Base-by-base conservation (phyloP, 2,329 filamentous ascomycete genomes). In the Rhynchosporium graminicola region DNA sequence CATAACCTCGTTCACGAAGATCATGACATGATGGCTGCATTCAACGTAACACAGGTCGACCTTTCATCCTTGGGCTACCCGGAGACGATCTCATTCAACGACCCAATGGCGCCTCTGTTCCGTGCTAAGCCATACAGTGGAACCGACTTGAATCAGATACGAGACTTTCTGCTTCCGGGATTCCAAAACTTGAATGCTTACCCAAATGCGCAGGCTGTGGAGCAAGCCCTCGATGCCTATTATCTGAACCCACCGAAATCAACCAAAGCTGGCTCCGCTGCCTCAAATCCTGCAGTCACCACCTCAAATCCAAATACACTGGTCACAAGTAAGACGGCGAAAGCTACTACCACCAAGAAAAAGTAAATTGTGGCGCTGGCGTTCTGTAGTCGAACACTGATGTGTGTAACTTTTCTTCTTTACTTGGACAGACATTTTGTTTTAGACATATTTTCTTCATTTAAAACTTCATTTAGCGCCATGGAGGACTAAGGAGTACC, bases 1-100 rank as follows among this genome's bases (percentile, higher is more conserved):
- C 72, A 74, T 60, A 74, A 74, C 51, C 63, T 72, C 7, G 67
- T 74, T 1, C 73, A 74, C 52, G 72, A 74, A 56, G 73, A 73
- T 52, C 64, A 73, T 52, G 71, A 73, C 28, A 74, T 74, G 73
- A 74, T 74, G 57, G 57, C 57, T 12, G 57, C 57, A 29, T 59
- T 59, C 46, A 59, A 59, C 31, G 57, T 59, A 13, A 29, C 36
- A 12, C 46, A 59, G 20, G 43, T 48, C 36, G 52, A 61, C 28
- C 52, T 61, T 1, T 56, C 59, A n/a, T 26, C 52, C 2, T 51
- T 57, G 20, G 59, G 52, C 3, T 48, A 50, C 20, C 45, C 59
- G 13, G 45, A 61, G 45, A 62, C 15, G 67, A 68, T 62, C 1
- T 68, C 69, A 4, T 73, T 74, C 61, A 73, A 73, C 61, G 65